phyloP scores from a whole-genome alignment of 2,329 filamentous ascomycete genomes.

The Raffaelea deltoideospora region DNA sequence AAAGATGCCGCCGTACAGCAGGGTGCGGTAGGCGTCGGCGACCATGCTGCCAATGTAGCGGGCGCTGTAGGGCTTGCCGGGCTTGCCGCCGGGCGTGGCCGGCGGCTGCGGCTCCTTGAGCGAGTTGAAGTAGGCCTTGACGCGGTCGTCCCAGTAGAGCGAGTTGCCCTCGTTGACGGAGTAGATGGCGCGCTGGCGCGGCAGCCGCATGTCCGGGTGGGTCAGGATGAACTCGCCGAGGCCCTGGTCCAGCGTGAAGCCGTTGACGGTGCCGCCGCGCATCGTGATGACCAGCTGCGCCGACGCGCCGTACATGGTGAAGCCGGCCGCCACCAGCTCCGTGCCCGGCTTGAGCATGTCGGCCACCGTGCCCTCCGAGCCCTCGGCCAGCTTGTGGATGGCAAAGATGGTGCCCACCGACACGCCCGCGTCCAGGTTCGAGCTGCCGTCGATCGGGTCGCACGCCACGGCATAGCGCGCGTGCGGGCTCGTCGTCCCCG shows the following conservation, averaged over 20 bases:
- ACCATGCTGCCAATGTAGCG: slow-evolving; percentile 98
- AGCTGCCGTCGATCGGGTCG: slow-evolving; percentile 95
- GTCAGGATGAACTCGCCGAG: slow-evolving; percentile 98
- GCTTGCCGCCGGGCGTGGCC: too few relatives aligned
- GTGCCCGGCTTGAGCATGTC: slow-evolving; percentile 82
- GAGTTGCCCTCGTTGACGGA: slow-evolving; percentile 98
- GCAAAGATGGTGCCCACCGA: slow-evolving; percentile 96
- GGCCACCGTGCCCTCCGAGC: slow-evolving; percentile 58
- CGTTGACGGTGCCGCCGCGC: slow-evolving; percentile 82
- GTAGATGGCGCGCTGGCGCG: slow-evolving; percentile 72
- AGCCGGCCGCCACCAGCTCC: slow-evolving; percentile 86
- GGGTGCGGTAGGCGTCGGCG: slow-evolving; percentile 88
- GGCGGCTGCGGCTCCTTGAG: slow-evolving; percentile 61
- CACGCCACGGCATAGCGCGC: slow-evolving; percentile 90
- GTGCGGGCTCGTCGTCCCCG: slow-evolving; percentile 37
- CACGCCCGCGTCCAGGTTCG: slow-evolving; percentile 93
- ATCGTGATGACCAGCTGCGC: slow-evolving; percentile 95
- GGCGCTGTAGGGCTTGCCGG: slow-evolving; percentile 86
- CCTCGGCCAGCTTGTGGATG: slow-evolving; percentile 77
- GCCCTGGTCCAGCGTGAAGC: slow-evolving; percentile 93
- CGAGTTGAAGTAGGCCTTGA: slow-evolving; percentile 76
- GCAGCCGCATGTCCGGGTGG: slow-evolving; percentile 86
- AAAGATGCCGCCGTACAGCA: slow-evolving; percentile 93
- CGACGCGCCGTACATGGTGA: slow-evolving; percentile 99
- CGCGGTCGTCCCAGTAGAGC: slow-evolving; percentile 83